Base-by-base conservation (phyloP, 306 rosid species). In the Canavalia ensiformis region DNA sequence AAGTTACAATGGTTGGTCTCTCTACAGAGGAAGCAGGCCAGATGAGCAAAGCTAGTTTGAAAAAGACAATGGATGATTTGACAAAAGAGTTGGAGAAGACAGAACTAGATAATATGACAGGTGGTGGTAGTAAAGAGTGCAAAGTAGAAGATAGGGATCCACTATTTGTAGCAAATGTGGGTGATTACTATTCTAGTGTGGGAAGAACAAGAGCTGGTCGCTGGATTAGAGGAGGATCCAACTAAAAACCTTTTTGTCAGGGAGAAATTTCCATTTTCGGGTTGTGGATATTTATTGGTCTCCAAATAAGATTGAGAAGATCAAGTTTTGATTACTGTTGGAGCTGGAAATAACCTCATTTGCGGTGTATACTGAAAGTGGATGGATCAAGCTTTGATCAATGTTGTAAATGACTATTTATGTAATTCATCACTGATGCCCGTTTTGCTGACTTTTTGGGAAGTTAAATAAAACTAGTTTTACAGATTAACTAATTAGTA, bases 1-100 rank as follows among this genome's bases (percentile, higher is more conserved):
- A 96, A 85, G 75, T 96, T 72, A 96, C 98, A 58, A 96, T 96
- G 99, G 94, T 96, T 49, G 99, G 99, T 30, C 86, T 96, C 77
- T 93, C 97, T 62, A 90, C 97, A 6, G 91, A 90, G 74, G 96
- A 91, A 72, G 82, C 90, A 39, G 94, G 94, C 59, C 91, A 86
- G 66, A 92, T 89, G 91, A 94, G 76, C 82, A 93, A 87, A 87
- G 87, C 94, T 39, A 90, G 79, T 85, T 87, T 96, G 50, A 90
- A 89, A 83, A 89, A 91, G 92, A 92, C 92, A 3, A 93, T 94
- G 99, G 97, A 96, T 7, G 97, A 92, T 80, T 84, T 96, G 76
- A 92, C 97, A 3, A 86, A 30, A 77, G 97, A 94, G 82, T 87
- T 96, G 86, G 99, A 96, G 89, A 89, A 88, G 82, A 75, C 92